Conservation (phyloP, 495 filamentous ascomycete genomes). For the Tuber umbilicatum region DNA sequence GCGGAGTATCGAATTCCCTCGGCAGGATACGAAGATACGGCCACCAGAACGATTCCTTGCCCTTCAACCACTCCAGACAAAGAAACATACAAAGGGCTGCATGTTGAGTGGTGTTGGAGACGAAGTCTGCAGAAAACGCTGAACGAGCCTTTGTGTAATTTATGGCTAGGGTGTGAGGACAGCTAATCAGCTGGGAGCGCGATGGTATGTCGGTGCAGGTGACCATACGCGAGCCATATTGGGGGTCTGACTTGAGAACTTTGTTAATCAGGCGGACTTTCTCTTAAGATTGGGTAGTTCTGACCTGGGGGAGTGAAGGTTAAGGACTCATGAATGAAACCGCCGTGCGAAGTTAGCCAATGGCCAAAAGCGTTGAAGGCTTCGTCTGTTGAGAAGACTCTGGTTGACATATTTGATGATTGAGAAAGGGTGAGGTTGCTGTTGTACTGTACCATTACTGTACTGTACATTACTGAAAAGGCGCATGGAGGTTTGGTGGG, state of each 20-base stretch:
- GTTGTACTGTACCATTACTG: too few species aligned
- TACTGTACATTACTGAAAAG: background rate
- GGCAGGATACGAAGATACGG: conserved; percentile 58
- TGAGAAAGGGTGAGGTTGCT: conserved; percentile 11
- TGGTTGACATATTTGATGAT: conserved; percentile 10
- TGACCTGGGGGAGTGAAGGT: conserved; percentile 28
- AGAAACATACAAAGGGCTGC: conserved; percentile 51
- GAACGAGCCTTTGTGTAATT: conserved; percentile 22
- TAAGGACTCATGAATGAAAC: conserved; percentile 34
- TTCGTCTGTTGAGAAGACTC: conserved; percentile 18
- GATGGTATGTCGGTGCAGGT: conserved; percentile 24
- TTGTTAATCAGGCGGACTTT: background rate
- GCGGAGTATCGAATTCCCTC: conserved; percentile 51
- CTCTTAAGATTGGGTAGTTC: background rate
- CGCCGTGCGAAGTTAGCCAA: conserved; percentile 31
- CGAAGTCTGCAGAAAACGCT: conserved; percentile 22
- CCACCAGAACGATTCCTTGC: conserved; percentile 53
- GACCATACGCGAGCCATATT: conserved; percentile 16
- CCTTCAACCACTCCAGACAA: conserved; percentile 52
- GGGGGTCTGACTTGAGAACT: conserved; percentile 6
- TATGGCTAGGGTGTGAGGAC: conserved; percentile 35
- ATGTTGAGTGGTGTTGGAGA: conserved; percentile 18
- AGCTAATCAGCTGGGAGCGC: conserved; percentile 26
- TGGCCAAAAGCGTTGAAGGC: conserved; percentile 23
- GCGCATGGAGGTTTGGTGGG: background rate